Conservation (phyloP, 345 rosid genomes). For the Excoecaria cochinchinensis region DNA sequence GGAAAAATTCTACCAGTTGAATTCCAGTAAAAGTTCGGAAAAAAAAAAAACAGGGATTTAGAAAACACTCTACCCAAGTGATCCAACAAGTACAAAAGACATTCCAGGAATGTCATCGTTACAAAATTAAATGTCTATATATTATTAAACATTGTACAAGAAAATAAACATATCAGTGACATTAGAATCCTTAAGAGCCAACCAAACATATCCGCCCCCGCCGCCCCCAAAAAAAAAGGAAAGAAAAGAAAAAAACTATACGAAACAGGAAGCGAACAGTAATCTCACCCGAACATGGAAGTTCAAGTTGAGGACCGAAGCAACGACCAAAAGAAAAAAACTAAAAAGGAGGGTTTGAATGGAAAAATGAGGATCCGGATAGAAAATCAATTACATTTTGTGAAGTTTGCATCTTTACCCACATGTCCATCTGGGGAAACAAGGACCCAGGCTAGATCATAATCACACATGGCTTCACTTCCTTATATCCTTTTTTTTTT, state of each 20-base stretch:
- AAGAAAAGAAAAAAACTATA: neutral
- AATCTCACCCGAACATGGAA: neutral
- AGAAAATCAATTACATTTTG: neutral
- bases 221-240: too few species aligned
- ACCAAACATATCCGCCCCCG: too few species aligned
- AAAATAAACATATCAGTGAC: too few species aligned
- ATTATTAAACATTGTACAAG: neutral
- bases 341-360: neutral
- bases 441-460: too few species aligned
- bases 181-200: too few species aligned
- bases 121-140: neutral
- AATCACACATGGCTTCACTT: too few species aligned
- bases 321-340: neutral
- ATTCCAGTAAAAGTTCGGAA: too few species aligned
- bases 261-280: neutral
- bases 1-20: too few species aligned
- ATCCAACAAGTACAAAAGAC: neutral
- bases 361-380: neutral
- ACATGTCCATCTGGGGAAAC: too few species aligned
- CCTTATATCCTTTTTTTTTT: too few species aligned
- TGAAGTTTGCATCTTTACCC: neutral
- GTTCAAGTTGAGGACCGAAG: neutral
- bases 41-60: too few species aligned
- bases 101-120: neutral
- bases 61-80: neutral